Evolutionary conservation across 805 yeast genomes (phyloP).

Genomic region (Grigorovia yakushimaensis): DNA sequence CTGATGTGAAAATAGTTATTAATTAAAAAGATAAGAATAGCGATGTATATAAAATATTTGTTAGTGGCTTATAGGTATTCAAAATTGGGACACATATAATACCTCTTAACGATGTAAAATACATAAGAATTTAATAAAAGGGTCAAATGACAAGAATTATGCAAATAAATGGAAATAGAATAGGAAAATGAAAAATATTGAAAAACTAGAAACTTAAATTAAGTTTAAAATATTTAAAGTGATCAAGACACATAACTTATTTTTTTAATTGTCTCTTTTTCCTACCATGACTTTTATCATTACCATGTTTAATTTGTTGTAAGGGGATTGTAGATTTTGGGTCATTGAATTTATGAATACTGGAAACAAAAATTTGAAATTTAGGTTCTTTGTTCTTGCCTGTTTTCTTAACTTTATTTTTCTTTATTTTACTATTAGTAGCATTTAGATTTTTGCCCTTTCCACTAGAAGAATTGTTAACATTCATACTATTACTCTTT

Average conservation of each 20-base stretch:
- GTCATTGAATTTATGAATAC: slow-evolving; percentile 25
- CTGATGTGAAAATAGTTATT: not conserved
- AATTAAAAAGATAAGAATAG: not conserved
- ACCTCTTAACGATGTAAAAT: no score
- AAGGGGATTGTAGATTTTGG: slow-evolving; percentile 4
- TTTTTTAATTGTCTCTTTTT: not conserved
- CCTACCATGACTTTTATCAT: slow-evolving; percentile 7
- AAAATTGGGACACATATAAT: not conserved
- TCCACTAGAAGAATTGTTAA: no score
- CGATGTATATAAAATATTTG: not conserved
- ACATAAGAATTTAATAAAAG: not conserved
- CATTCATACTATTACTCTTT: not conserved
- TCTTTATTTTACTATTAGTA: slow-evolving; percentile 1
- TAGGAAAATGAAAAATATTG: not conserved
- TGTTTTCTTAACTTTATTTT: slow-evolving; percentile 12
- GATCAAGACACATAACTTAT: not conserved
- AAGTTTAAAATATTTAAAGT: no score
- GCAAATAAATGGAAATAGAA: not conserved
- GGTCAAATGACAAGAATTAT: not conserved
- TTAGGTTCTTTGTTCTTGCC: slow-evolving; percentile 22
- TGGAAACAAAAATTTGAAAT: slow-evolving; percentile 29
- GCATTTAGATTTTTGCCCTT: not conserved
- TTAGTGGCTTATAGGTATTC: not conserved
- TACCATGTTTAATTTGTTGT: not conserved
- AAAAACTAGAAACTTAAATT: not conserved